Base-by-base conservation (phyloP, 176 grass and related monocot genomes). In the Eragrostis curvula region DNA sequence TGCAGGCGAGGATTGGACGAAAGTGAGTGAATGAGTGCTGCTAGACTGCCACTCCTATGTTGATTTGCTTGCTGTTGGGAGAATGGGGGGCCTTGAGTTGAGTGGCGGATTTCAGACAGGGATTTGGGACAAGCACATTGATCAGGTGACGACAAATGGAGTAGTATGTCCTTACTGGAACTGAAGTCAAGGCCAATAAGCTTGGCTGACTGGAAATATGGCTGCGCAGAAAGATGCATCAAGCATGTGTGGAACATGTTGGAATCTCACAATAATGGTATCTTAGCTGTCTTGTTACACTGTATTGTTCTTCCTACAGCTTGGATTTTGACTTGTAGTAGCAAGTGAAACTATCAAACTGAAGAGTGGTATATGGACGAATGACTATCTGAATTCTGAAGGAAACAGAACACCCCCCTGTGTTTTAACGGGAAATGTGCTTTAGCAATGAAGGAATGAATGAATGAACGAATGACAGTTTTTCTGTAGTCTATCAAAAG, bases 181-280 rank as follows among this genome's bases (percentile, higher is more conserved):
- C 12, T 63, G 44, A 8, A 9, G 32, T 56, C 51, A 70, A 52
- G 8, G 62, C 61, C 62, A 41, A 71, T 57, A 23, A 17, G 23
- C 64, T 52, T n/a, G 67, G 55, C 45, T 78, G 66, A 27, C 56
- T 79, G 44, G 57, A 21, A 45, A 67, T 71, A 13, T 41, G 75
- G 45, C 30, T 71, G 46, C 28, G 29, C 61, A 68, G 39, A 20
- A 7, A 84, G 53, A 23, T 36, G 67, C 44, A 62, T 51, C 78
- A 12, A 11, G 32, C 64, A 69, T 80, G 28, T 82, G 69, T 62
- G 8, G 56, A 71, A 72, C 66, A 69, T 70, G 66, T 72, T 27
- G 40, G 53, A 71, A 81, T 61, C 52, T 81, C 17, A 49, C 60
- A 44, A 5, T 51, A 15, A 28, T 61, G 27, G 36, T 72, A 53